Base-by-base conservation (phyloP, 2,329 filamentous ascomycete genomes). In the Talaromyces sp. region DNA sequence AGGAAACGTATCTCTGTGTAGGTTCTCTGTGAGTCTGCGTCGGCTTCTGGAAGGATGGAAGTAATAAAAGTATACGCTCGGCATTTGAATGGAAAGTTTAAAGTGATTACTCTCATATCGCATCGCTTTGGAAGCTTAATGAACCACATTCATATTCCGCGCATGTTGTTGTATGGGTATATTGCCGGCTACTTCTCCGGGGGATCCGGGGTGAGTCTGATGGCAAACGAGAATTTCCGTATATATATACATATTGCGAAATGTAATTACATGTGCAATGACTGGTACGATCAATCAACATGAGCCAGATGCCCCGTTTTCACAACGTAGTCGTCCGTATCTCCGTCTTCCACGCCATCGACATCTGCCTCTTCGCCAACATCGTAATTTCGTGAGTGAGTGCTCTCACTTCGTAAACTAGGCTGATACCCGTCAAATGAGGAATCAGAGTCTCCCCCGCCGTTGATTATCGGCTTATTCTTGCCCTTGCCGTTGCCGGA, bases 241-340 rank as follows among this genome's bases (percentile, higher is more conserved):
- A 56, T 56, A 56, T 56, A 56, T 56, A 56, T 56, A 56, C 33
- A 56, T 54, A 14, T 22, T 54, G 27, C 27, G n/a, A 54, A 19
- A 19, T n/a, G 14, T 52, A 52, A 7, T 24, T 16, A 31, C 14
- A 35, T 19, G 37, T 37, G 52, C 62, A 43, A 49, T 58, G 35
- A 43, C 39, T 58, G 43, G 33, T 59, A 63, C 3, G 35, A 10
- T 37, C 35, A 68, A 62, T 64, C 62, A 49, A 58, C 63, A 60
- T 61, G 68, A 61, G 35, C 62, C 41, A 79, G 64, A 68, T 79
- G 76, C 52, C 78, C 76, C 2, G 76, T 79, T n/a, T 72, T 72
- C 27, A 79, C 70, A 52, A 78, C 68, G 66, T 79, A 79, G 41
- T 79, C 77, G 64, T 78, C 76, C 45, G 77, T 74, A 3, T 73